phyloP scores from a whole-genome alignment of 441 rosid species.

The Mallotus japonicus region DNA sequence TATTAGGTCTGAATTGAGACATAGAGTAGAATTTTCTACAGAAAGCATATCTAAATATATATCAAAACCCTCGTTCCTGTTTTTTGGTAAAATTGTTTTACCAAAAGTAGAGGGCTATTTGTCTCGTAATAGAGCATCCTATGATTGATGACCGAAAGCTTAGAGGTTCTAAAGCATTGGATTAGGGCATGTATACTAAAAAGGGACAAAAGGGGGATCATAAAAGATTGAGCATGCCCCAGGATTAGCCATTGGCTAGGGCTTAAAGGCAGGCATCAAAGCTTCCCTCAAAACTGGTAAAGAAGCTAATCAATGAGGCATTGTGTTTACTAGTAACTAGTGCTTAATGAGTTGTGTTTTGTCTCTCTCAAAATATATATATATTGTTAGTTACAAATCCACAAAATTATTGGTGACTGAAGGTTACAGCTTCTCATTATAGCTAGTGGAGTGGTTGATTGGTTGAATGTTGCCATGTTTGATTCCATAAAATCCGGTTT shows the following conservation, averaged over 20 bases:
- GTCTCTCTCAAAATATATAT: slow-evolving; percentile 28
- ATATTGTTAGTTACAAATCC: slow-evolving; percentile 12
- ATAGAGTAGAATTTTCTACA: slow-evolving; percentile 15
- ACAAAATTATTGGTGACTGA: slow-evolving; percentile 11
- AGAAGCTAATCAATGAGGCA: slow-evolving; percentile 19
- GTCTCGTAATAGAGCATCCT: neutral
- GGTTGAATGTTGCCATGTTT: slow-evolving; percentile 51
- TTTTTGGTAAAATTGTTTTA: slow-evolving; percentile 17
- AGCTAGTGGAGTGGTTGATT: slow-evolving; percentile 61
- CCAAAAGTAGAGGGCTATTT: slow-evolving; percentile 12
- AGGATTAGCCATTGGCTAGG: slow-evolving; percentile 34
- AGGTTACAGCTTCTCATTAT: slow-evolving; percentile 20
- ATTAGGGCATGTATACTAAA: neutral
- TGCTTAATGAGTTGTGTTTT: slow-evolving; percentile 50
- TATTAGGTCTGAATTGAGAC: neutral
- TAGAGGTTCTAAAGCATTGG: neutral
- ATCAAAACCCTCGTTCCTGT: slow-evolving; percentile 13
- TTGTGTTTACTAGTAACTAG: slow-evolving; percentile 11
- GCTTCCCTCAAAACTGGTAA: slow-evolving; percentile 41
- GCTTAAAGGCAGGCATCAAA: slow-evolving; percentile 26
- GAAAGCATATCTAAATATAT: neutral
- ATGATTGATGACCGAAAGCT: slow-evolving; percentile 15
- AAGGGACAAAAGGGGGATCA: slow-evolving; percentile 13
- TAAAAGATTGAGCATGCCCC: slow-evolving; percentile 17
- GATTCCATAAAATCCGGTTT: slow-evolving; percentile 50